Base-by-base conservation (phyloP, 1,139 yeast genomes). In the Yamadazyma buinensis region DNA sequence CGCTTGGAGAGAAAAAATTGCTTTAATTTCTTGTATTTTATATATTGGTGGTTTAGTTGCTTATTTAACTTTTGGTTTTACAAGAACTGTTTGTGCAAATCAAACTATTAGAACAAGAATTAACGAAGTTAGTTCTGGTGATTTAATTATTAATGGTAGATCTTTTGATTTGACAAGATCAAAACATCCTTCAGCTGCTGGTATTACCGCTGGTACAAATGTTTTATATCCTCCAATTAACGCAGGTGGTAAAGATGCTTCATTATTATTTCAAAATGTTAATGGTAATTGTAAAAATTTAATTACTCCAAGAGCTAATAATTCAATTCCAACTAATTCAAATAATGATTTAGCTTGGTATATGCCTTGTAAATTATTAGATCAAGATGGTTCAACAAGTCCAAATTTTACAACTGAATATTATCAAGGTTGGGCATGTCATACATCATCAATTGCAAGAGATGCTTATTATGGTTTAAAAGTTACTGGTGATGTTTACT, bases 1-100 rank as follows among this genome's bases (percentile, higher is more conserved):
- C 67, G 97, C 97, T 0, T 92, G 98, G 98, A 75, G 97, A 55
- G 98, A 92, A 56, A 92, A 92, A 55, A 83, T 90, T 29, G 97
- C 86, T 2, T 70, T 92, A 36, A 70, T 92, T 35, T 72, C 94
- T 2, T 71, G 88, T 41, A 87, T 92, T 49, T 48, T 83, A 21
- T 76, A 75, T 47, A 63, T 84, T 38, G 97, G 94, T 33, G 77
- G 87, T 0, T 62, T 84, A 43, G 85, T 90, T 29, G 95, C 95
- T 1, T 92, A 72, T 54, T 66, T 90, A 44, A 87, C 96, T 2
- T 90, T 90, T 61, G 98, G 97, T 2, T 90, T 92, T 61, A 86
- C 96, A 11, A 74, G 72, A 47, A 75, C 95, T 1, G 95, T 88
- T 21, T 92, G 98, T 59, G 59, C 70, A n/a, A 51, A 56, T 23